These are phyloP conservation scores for Zygosaccharomyces bailii DNA, from an alignment of 805 yeast species.

Conservation along the genomic window DNA sequence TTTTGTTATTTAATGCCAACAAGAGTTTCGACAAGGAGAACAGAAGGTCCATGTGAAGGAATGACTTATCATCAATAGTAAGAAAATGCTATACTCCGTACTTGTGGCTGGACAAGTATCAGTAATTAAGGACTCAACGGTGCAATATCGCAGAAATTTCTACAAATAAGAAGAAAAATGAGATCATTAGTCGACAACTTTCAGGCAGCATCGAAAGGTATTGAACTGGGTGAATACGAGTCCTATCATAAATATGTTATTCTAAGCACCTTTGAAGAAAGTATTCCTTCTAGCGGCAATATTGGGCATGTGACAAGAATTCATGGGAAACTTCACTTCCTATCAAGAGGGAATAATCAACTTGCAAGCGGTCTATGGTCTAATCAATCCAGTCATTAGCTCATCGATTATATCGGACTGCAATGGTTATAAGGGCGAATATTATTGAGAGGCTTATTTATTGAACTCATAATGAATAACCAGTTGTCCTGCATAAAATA, in stretches of 20 bases:
- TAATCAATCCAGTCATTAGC: conserved; percentile 12
- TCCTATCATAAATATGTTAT: conserved; percentile 33
- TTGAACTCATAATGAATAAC: too few relatives aligned
- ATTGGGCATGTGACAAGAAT: conserved; percentile 28
- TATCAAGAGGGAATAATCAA: too few relatives aligned
- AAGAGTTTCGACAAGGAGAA: too few relatives aligned
- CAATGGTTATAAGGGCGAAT: conserved; percentile 9
- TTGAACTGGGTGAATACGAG: conserved; percentile 35
- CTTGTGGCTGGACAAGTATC: background rate
- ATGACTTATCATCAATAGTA: too few relatives aligned
- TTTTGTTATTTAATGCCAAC: too few relatives aligned
- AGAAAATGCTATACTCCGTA: too few relatives aligned
- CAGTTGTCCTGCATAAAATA: too few relatives aligned
- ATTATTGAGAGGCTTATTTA: too few relatives aligned
- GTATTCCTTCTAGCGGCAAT: conserved; percentile 35
- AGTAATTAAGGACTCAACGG: background rate
- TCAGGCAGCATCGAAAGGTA: conserved; percentile 15
- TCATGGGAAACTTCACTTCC: conserved; percentile 28
- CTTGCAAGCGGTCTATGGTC: too few relatives aligned
- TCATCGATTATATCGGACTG: conserved; percentile 8
- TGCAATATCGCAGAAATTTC: background rate
- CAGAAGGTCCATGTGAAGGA: conserved; percentile 3
- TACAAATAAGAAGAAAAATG: conserved; percentile 6
- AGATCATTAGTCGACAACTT: conserved; percentile 7
- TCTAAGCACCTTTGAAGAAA: conserved; percentile 30